Base-by-base conservation (phyloP, 192 early-diverging fungal species). In the Coemansia sp. region DNA sequence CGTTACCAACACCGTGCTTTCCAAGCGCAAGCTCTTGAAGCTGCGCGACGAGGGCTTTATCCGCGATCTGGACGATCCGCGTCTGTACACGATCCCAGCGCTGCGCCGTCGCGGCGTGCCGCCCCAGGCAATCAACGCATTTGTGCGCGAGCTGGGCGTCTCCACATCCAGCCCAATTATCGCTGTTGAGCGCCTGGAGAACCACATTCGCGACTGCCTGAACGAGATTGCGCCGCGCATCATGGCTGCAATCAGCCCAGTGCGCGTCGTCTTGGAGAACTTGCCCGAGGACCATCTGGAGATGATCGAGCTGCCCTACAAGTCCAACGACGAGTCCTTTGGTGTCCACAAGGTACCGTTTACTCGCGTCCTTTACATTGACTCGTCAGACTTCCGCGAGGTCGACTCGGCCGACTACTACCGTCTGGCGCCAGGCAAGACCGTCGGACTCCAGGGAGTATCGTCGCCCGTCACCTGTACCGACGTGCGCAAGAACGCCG, bases 101-200 rank as follows among this genome's bases (percentile, higher is more conserved):
- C 86, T 99, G 58, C 92, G 95, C 64, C 91, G 98, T 34, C 95
- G 98, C 54, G 98, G 98, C 52, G 92, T 98, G 61, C 97, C 98
- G 60, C 92, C 96, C 0, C 90, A 93, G 82, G 96, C 98, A 7
- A 94, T 99, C 85, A 98, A 97, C 71, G 93, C 92, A 32, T 99
- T 99, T 87, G 95, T 95, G 20, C 88, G 93, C 34, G 95, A 96
- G 66, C 72, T 98, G 25, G 94, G 98, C 33, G 85, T 86, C 10
- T 94, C 94, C 32, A 91, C 89, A 33, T 80, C 89, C 57, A 87
- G 91, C 69, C 80, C 92, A 8, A 85, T 87, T 18, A 97, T 96
- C 61, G 90, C 94, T 30, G 90, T 92, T 16, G 84, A 85, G 16
- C 92, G 96, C 18, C 75, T 99, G 66, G 98, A 99, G 73, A 94